Evolutionary conservation across 2,329 filamentous ascomycete species (phyloP).

Genomic region (Cercospora zeae-maydis): DNA sequence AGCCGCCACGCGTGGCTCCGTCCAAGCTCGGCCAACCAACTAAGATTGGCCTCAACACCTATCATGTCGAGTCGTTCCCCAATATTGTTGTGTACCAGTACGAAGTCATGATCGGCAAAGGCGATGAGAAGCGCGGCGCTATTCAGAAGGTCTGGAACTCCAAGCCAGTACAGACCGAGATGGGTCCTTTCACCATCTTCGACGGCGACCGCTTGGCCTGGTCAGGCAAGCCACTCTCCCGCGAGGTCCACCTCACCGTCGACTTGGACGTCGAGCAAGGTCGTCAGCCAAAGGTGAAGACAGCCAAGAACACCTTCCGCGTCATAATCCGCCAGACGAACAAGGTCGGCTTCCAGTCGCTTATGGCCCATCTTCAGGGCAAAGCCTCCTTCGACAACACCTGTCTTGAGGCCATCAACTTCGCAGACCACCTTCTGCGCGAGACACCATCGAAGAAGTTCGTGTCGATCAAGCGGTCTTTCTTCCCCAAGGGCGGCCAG

Average conservation of each 20-base stretch:
- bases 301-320: constrained; percentile 51
- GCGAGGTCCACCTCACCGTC: constrained; percentile 51
- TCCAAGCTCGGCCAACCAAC: constrained; percentile 41
- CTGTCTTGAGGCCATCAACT: constrained; percentile 79
- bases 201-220: constrained; percentile 86
- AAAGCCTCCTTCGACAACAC: constrained; percentile 59
- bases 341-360: constrained; percentile 62
- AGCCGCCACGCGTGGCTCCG: constrained; percentile 36
- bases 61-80: constrained; percentile 61
- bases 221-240: constrained; percentile 48
- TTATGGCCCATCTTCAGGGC: constrained; percentile 64
- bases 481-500: constrained; percentile 61
- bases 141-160: constrained; percentile 76
- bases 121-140: constrained; percentile 61
- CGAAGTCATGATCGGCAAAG: constrained; percentile 65
- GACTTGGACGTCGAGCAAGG: constrained; percentile 68
- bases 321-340: constrained; percentile 63
- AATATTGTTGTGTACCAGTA: constrained; percentile 71
- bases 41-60: constrained; percentile 65
- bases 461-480: constrained; percentile 73
- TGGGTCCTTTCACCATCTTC: constrained; percentile 65
- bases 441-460: constrained; percentile 68
- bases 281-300: constrained; percentile 35
- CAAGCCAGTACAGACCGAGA: constrained; percentile 52
- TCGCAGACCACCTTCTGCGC: constrained; percentile 84